Base-by-base conservation (phyloP, 306 rosid genomes). In the Rosa persica region DNA sequence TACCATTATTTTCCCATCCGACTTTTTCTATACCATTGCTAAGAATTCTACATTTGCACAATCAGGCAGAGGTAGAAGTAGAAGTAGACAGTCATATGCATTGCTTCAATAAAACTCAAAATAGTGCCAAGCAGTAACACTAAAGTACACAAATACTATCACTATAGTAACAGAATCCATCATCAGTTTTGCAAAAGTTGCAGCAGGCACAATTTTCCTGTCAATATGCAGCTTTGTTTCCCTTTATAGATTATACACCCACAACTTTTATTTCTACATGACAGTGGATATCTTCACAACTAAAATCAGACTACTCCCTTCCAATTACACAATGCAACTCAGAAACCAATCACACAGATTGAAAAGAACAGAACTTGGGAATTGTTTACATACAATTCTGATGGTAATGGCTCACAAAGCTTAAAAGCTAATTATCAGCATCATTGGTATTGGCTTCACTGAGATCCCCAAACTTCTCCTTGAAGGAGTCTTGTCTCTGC, bases 401-500 rank as follows among this genome's bases (percentile, higher is more conserved):
- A 11, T n/a, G 11, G 11, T 38, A 5, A 4, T 9, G 13, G 5
- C 23, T 9, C 27, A 27, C 27, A 27, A n/a, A 47, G 44, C 12
- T 23, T 8, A 15, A 0, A 58, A 12, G 61, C 43, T 79, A 42
- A 11, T 34, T 5, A 44, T 46, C 44, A n/a, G 46, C 64, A n/a
- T 80, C 67, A 6, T 22, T 66, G 76, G 42, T 30, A 9, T 70
- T 64, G 40, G 79, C 49, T 36, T 61, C 42, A 5, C 60, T 58
- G 13, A 80, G 73, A 79, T 69, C 67, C 75, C 88, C 88, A 81
- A 93, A 89, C 77, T 87, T 89, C 38, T 91, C 89, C 89, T 89
- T 93, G 88, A 89, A 93, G 5, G 94, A 77, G 67, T 93, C 97
- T 71, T 89, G 97, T 77, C 87, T 88, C 87, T 89, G 81, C 83